Conservation (phyloP, 352 stramenopile species). For the Pythium aquatile region DNA sequence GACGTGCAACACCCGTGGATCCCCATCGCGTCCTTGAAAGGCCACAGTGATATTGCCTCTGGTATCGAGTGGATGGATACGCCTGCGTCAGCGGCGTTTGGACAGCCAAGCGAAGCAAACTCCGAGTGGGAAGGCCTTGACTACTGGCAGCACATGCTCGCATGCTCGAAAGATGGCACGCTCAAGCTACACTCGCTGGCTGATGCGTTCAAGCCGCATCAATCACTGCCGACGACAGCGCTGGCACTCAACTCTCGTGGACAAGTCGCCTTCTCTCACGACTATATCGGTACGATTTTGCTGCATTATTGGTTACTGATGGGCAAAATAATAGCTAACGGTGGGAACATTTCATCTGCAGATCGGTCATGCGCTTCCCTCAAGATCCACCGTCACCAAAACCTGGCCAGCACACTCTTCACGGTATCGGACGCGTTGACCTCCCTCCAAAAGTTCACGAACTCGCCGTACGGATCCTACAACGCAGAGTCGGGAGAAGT, state of each 20-base stretch:
- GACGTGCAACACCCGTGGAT: slow-evolving; percentile 84
- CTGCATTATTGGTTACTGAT: not conserved
- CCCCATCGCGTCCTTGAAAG: slow-evolving; percentile 82
- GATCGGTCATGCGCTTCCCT: slow-evolving; percentile 81
- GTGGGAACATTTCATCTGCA: slow-evolving; percentile 23
- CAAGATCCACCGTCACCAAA: slow-evolving; percentile 76
- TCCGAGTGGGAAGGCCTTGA: slow-evolving; percentile 69
- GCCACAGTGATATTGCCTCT: slow-evolving; percentile 77
- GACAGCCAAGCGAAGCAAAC: slow-evolving; percentile 19
- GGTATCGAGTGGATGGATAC: slow-evolving; percentile 87
- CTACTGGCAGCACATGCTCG: slow-evolving; percentile 88
- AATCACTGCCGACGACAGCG: slow-evolving; percentile 68
- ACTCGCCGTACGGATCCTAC: slow-evolving; percentile 30
- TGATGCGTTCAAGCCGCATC: slow-evolving; percentile 79
- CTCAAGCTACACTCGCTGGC: slow-evolving; percentile 85
- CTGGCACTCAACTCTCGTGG: slow-evolving; percentile 79
- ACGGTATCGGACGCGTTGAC: slow-evolving; percentile 36
- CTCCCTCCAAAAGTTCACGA: slow-evolving; percentile 30
- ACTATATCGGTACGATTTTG: slow-evolving; percentile 62
- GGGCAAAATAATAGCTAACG: not conserved
- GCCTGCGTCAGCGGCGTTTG: slow-evolving; percentile 37
- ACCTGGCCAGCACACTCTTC: slow-evolving; percentile 61
- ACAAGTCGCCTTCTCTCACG: slow-evolving; percentile 80
- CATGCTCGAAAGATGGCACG: slow-evolving; percentile 86
- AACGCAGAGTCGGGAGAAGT: slow-evolving; percentile 14